Conservation (phyloP, 495 filamentous ascomycete species). For the Aspergillus indologenus region DNA sequence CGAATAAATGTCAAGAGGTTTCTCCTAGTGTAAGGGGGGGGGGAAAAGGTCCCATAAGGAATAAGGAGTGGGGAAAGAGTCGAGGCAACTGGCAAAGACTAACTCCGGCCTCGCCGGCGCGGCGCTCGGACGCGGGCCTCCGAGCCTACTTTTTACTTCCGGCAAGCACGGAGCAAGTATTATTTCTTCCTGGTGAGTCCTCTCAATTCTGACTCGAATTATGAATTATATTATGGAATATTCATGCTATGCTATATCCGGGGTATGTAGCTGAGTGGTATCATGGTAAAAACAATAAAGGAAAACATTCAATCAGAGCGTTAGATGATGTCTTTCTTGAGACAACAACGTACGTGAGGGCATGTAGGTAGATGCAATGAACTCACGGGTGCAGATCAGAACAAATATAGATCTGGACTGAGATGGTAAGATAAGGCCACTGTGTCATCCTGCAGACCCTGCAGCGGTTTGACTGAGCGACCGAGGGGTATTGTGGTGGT, state of each 20-base stretch:
- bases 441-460: slow-evolving; percentile 26
- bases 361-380: slow-evolving; percentile 2
- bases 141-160: too few species aligned
- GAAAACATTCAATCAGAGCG: slow-evolving; percentile 1
- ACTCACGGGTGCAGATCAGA: not conserved
- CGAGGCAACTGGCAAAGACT: not conserved
- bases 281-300: slow-evolving; percentile 14
- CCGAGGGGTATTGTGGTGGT: not conserved
- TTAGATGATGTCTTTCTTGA: not conserved
- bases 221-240: slow-evolving; percentile 18
- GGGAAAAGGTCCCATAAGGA: slow-evolving; percentile 7
- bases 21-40: not conserved
- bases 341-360: slow-evolving; percentile 12
- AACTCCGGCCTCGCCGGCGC: too few species aligned
- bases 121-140: too few species aligned
- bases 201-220: slow-evolving; percentile 6
- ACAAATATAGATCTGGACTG: too few species aligned
- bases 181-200: too few species aligned
- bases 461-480: slow-evolving; percentile 23
- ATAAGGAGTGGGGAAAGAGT: not conserved
- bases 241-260: slow-evolving; percentile 14
- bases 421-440: not conserved
- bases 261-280: slow-evolving; percentile 17
- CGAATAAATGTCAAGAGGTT: not conserved
- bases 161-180: too few species aligned